These are phyloP conservation scores for Apiotrichum laibachii DNA, from an alignment of 1,284 basidiomycete species.

Conservation along the genomic window DNA sequence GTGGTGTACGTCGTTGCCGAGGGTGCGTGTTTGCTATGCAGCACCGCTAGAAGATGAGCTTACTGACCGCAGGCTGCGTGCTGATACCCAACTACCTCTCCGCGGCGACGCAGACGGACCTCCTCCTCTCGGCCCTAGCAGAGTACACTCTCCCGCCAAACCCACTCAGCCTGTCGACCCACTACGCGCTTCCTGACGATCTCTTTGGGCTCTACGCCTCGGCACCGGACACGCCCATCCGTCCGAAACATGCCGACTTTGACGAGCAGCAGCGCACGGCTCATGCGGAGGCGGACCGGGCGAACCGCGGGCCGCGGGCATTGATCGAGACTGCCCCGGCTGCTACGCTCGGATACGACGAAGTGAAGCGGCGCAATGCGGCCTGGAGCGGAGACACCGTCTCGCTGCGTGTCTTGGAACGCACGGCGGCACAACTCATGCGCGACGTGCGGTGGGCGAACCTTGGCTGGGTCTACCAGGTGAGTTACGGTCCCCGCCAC, in stretches of 20 bases:
- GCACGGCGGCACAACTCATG: constrained; percentile 63
- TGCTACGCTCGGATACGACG: constrained; percentile 39
- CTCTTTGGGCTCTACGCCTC: constrained; percentile 57
- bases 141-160: constrained; percentile 75
- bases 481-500: constrained; percentile 34
- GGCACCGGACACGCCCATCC: constrained; percentile 27
- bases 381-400: constrained; percentile 35
- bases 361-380: constrained; percentile 41
- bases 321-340: constrained; percentile 43
- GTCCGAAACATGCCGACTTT: constrained; percentile 24
- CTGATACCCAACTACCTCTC: constrained; percentile 70
- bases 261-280: constrained; percentile 7
- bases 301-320: constrained; percentile 7
- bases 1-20: constrained; percentile 40
- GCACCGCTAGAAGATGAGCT: not conserved
- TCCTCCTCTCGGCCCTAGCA: constrained; percentile 67
- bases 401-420: constrained; percentile 57
- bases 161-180: constrained; percentile 79
- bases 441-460: constrained; percentile 83
- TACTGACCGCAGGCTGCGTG: constrained; percentile 65
- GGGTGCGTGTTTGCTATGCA: constrained; percentile 22
- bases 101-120: constrained; percentile 60
- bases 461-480: constrained; percentile 78
- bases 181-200: constrained; percentile 66
- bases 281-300: constrained; percentile 2